Percentiles rank a stretch among this genome's conserved stretches.
Evolutionary conservation across 2,329 filamentous ascomycete genomes (phyloP).

Genomic region (Aspergillus hortae): DNA sequence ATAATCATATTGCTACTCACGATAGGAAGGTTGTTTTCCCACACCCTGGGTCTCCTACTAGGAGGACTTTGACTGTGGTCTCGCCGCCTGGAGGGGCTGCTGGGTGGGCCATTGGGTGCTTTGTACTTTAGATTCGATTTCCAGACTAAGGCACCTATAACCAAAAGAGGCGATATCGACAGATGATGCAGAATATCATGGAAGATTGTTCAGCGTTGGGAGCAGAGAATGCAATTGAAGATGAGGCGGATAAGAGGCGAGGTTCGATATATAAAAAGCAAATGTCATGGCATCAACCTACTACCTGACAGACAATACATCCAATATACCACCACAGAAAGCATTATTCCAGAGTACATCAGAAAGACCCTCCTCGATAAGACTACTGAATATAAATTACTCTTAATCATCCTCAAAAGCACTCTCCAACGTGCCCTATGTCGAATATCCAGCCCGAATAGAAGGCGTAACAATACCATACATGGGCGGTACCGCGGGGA

Average conservation of each 20-base stretch:
- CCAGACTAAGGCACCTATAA: too few species aligned
- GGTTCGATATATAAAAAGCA: not conserved
- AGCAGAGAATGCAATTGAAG: not conserved
- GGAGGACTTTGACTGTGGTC: constrained; percentile 43
- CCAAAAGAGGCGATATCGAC: not conserved
- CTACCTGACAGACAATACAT: not conserved
- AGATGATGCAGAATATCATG: not conserved
- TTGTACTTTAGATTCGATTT: too few species aligned
- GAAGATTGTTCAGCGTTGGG: not conserved
- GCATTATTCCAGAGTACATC: not conserved
- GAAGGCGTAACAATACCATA: not conserved
- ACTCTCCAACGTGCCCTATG: not conserved
- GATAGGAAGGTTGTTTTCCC: constrained; percentile 63
- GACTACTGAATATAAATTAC: not conserved
- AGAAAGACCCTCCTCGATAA: not conserved
- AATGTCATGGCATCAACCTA: not conserved
- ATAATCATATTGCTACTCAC: constrained; percentile 40
- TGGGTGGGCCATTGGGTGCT: constrained; percentile 6
- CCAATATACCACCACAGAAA: not conserved
- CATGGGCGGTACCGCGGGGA: not conserved
- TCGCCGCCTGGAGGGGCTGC: constrained; percentile 5
- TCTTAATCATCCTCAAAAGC: not conserved
- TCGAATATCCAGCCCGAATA: not conserved
- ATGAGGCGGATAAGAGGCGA: not conserved
- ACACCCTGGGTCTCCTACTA: constrained; percentile 57